These are phyloP conservation scores for Westerdykella aurantiaca DNA, from an alignment of 2,329 filamentous ascomycete species.

Conservation along the genomic window DNA sequence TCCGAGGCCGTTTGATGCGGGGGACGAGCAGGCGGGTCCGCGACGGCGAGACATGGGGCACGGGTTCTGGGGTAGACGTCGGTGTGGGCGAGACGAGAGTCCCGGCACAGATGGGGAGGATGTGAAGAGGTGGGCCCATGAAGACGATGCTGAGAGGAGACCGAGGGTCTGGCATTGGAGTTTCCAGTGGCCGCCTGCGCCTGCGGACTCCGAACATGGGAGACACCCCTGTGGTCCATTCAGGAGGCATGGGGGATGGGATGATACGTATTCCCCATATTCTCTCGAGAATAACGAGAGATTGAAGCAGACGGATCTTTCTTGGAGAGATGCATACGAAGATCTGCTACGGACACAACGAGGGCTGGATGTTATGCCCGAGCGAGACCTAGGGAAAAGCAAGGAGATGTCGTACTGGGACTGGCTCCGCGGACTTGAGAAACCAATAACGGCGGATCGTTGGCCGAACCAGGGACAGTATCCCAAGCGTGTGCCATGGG, in stretches of 20 bases:
- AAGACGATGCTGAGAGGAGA: conserved; percentile 1
- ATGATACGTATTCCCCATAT: conserved; percentile 48
- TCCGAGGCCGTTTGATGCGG: conserved; percentile 22
- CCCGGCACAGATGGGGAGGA: conserved; percentile 3
- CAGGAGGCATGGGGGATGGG: conserved; percentile 27
- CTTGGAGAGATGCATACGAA: conserved; percentile 55
- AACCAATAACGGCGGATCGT: neutral
- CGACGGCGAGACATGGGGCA: neutral
- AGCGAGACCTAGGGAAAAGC: conserved; percentile 8
- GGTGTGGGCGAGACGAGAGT: neutral
- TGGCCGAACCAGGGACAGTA: conserved; percentile 1
- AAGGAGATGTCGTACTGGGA: conserved; percentile 6
- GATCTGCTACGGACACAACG: conserved; percentile 47
- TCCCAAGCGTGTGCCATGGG: conserved; percentile 13
- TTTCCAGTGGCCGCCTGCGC: too few species aligned
- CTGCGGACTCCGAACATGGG: too few species aligned
- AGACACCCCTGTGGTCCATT: conserved; percentile 17
- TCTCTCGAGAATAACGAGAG: conserved; percentile 45
- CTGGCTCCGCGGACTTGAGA: conserved; percentile 11
- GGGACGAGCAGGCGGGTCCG: neutral
- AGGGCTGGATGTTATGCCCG: conserved; percentile 11
- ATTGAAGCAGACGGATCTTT: conserved; percentile 33
- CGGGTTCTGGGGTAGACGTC: too few species aligned
- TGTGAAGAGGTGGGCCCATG: conserved; percentile 4
- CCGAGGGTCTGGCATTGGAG: conserved; percentile 5